A percentile compares a stretch with the other conserved stretches of the same genome.
phyloP scores from a whole-genome alignment of 345 rosid genomes.

The Gossypium herbaceum region DNA sequence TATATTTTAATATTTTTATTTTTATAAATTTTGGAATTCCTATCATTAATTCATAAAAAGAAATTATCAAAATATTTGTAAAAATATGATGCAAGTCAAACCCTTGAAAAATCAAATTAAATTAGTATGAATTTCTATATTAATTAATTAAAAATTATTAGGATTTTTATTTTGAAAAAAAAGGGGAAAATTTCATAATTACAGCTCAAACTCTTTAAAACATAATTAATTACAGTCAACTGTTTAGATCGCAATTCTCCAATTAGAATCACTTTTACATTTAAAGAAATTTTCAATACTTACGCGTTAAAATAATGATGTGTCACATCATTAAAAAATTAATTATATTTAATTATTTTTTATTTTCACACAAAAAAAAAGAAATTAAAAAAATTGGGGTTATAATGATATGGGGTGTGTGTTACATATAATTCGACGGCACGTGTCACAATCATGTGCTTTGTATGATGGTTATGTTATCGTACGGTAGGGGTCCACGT shows the following conservation, averaged over 20 bases:
- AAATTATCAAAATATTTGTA: no score
- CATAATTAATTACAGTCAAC: background rate
- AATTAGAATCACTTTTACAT: background rate
- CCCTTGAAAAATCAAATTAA: no score
- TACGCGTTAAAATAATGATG: background rate
- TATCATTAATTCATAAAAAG: no score
- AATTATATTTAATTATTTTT: background rate
- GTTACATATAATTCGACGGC: background rate
- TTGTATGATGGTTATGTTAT: background rate
- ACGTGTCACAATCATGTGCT: constrained; percentile 12
- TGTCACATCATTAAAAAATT: background rate
- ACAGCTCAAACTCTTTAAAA: background rate
- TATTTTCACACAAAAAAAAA: no score
- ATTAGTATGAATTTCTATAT: no score
- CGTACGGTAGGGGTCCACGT: constrained; percentile 2
- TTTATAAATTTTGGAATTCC: no score
- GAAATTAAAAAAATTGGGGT: background rate
- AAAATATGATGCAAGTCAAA: no score
- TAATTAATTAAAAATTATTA: no score
- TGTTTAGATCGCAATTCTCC: background rate
- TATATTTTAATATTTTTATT: no score
- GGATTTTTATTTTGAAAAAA: no score
- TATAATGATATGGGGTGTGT: background rate
- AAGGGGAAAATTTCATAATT: no score
- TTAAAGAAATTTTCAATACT: background rate